These are phyloP conservation scores for Colletotrichum spaethianum DNA, from an alignment of 2,329 filamentous ascomycete genomes.

Conservation along the genomic window DNA sequence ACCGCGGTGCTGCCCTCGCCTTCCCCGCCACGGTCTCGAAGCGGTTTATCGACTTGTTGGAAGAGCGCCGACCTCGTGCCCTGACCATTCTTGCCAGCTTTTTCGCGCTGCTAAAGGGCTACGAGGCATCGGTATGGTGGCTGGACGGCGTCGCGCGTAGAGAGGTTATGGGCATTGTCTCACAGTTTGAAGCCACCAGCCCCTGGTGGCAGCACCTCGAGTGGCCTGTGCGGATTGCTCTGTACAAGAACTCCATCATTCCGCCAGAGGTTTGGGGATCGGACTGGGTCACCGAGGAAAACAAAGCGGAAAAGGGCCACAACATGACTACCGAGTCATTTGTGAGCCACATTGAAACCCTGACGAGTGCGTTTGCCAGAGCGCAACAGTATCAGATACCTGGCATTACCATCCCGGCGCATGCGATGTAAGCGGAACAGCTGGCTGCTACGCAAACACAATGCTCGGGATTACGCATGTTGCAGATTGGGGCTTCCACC, in stretches of 20 bases:
- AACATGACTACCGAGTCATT: constrained; percentile 50
- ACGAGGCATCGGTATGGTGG: constrained; percentile 76
- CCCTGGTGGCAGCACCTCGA: constrained; percentile 74
- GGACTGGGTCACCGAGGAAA: constrained; percentile 62
- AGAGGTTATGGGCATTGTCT: constrained; percentile 75
- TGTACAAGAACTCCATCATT: constrained; percentile 68
- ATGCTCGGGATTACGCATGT: background rate
- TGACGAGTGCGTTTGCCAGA: constrained; percentile 56
- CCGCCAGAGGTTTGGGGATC: constrained; percentile 71
- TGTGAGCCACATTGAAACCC: constrained; percentile 62
- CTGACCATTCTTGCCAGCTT: constrained; percentile 76
- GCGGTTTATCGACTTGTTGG: constrained; percentile 72
- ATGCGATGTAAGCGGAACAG: constrained; percentile 36
- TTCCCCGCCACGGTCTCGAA: constrained; percentile 76
- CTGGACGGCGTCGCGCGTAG: constrained; percentile 75
- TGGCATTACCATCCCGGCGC: constrained; percentile 29
- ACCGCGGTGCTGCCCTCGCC: constrained; percentile 70
- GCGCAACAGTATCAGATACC: constrained; percentile 48
- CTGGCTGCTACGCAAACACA: constrained; percentile 32
- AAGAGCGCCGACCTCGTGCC: constrained; percentile 71
- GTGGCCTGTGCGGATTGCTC: constrained; percentile 72
- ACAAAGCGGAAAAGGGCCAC: constrained; percentile 49
- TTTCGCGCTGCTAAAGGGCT: constrained; percentile 74
- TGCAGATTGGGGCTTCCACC: background rate
- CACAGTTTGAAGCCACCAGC: constrained; percentile 70